phyloP scores from a whole-genome alignment of 495 filamentous ascomycete species.

The Diplogelasinospora grovesii region DNA sequence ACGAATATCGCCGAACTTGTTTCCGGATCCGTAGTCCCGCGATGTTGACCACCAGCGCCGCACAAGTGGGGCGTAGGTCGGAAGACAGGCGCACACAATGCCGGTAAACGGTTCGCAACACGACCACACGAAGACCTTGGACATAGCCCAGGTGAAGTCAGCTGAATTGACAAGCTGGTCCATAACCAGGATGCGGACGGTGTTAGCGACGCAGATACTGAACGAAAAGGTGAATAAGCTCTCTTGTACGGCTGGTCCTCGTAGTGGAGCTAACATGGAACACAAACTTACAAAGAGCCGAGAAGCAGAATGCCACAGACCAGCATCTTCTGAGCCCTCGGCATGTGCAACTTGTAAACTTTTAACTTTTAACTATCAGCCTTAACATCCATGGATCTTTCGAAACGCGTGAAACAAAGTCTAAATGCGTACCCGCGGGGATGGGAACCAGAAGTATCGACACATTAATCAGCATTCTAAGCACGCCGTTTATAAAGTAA shows the following conservation, averaged over 20 bases:
- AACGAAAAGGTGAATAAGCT: background rate
- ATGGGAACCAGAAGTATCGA: constrained; percentile 37
- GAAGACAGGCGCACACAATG: constrained; percentile 38
- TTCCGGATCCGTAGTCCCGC: no score
- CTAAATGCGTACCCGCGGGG: constrained; percentile 24
- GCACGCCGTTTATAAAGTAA: constrained; percentile 18
- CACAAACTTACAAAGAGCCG: constrained; percentile 32
- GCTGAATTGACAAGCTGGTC: constrained; percentile 24
- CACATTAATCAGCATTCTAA: constrained; percentile 34
- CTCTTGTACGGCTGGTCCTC: no score
- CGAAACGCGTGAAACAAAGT: no score
- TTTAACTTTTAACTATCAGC: no score
- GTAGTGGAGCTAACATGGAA: no score
- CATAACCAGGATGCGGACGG: constrained; percentile 35
- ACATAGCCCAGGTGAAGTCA: constrained; percentile 36
- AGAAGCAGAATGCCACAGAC: constrained; percentile 35
- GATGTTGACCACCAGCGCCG: constrained; percentile 19
- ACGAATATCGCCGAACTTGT: no score
- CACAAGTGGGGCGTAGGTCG: constrained; percentile 32
- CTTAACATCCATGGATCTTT: no score
- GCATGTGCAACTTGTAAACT: constrained; percentile 31
- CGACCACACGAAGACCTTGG: constrained; percentile 37
- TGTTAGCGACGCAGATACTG: constrained; percentile 34
- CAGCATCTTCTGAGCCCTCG: constrained; percentile 29
- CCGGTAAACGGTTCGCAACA: constrained; percentile 36